Base-by-base conservation (phyloP, 371 early-diverging fungal genomes). In the Umbelopsis sp. region DNA sequence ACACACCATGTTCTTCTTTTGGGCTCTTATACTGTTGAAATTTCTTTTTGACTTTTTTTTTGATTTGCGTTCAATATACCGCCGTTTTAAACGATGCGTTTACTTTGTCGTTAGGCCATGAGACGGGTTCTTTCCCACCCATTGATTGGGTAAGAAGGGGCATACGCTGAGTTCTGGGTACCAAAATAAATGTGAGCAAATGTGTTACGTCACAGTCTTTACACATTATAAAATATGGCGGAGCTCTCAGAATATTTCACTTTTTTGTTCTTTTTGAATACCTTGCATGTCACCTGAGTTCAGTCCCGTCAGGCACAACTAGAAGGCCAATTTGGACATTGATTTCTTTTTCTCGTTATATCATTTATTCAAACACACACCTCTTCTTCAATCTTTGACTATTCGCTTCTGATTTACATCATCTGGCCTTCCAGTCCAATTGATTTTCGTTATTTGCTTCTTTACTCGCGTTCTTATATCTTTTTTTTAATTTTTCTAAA, bases 201-300 rank as follows among this genome's bases (percentile, higher is more conserved):
- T 12, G 29, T 35, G 57, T 57, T 57, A 57, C 57, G 57, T 57
- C 57, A 57, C 35, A 8, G 3, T 12, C 8, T 25, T 25, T 18
- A 8, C 12, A 4, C n/a, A 16, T 35, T 57, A 57, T 57, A 57
- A 35, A 51, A 51, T 25, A 35, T 57, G 57, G 57, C 57, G 57
- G 57, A 57, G 57, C 29, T 35, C 57, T 57, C 29, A 35, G 37
- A 57, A 35, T 35, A 57, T 57, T 35, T 29, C 37, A 35, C 37
- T 57, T 57, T 53, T 29, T 57, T 57, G 52, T 51, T 51, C 52
- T 35, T 57, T 57, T 57, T 57, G 35, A 57, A 35, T 57, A 57
- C 35, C 35, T 57, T 57, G 35, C 35, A 57, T 57, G 57, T 57
- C 57, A 57, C 57, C 57, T 57, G 57, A 57, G 57, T 35, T 57